A percentile compares a stretch with the other conserved stretches of the same genome.
These are phyloP conservation scores for Mrakia hoshinonis DNA, from an alignment of 768 basidiomycete genomes.

Conservation along the genomic window DNA sequence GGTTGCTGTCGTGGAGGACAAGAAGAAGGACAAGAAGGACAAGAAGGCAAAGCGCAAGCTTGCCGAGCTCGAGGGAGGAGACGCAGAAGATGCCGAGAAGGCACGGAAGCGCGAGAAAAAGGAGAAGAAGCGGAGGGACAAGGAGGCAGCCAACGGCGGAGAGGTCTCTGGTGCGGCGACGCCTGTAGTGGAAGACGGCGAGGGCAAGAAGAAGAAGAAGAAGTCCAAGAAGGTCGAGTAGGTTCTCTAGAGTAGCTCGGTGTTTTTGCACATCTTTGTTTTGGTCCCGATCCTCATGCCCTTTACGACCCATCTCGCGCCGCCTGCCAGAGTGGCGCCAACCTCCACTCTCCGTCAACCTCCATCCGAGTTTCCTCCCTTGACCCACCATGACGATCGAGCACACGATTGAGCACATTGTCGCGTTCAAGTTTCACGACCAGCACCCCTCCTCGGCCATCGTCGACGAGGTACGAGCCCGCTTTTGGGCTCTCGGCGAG, in stretches of 20 bases:
- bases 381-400: background rate
- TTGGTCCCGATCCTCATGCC: slow-evolving; percentile 1
- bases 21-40: slow-evolving; percentile 22
- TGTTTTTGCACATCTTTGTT: background rate
- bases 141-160: background rate
- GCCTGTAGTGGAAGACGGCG: slow-evolving; percentile 29
- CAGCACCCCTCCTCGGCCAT: background rate
- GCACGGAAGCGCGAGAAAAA: slow-evolving; percentile 22
- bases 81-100: slow-evolving; percentile 9
- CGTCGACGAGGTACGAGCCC: background rate
- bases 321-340: too few relatives aligned
- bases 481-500: slow-evolving; percentile 1
- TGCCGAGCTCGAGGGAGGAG: background rate
- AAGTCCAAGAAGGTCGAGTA: slow-evolving; percentile 30
- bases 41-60: slow-evolving; percentile 24
- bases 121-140: background rate
- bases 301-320: background rate
- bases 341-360: too few relatives aligned
- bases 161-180: slow-evolving; percentile 31
- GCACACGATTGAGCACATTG: slow-evolving; percentile 20
- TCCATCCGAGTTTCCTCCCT: background rate
- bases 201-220: slow-evolving; percentile 21
- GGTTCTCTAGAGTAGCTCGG: slow-evolving; percentile 20
- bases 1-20: slow-evolving; percentile 5
- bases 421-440: slow-evolving; percentile 17